These are phyloP conservation scores for Sordariomycetes sp. DNA, from an alignment of 2,329 filamentous ascomycete species.

Conservation along the genomic window DNA sequence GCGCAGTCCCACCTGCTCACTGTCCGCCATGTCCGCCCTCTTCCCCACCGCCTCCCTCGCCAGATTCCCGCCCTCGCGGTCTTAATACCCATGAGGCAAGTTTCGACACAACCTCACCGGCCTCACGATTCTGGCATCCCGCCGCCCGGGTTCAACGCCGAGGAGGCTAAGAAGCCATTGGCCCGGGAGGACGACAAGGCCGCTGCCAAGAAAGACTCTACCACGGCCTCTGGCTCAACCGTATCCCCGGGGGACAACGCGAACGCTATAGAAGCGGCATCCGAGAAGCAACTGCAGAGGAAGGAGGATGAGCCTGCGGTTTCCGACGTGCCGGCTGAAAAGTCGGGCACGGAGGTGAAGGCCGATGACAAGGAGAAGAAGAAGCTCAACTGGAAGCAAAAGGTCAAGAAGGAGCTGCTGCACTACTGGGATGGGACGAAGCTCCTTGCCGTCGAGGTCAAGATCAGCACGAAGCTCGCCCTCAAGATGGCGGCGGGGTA, in stretches of 20 bases:
- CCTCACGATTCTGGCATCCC: slow-evolving; percentile 48
- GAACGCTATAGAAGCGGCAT: slow-evolving; percentile 12
- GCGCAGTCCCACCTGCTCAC: slow-evolving; percentile 7
- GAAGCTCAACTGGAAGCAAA: slow-evolving; percentile 82
- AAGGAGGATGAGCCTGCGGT: slow-evolving; percentile 12
- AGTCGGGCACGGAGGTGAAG: slow-evolving; percentile 33
- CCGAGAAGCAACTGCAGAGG: not conserved
- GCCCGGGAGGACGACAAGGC: slow-evolving; percentile 36
- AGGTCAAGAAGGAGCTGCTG: slow-evolving; percentile 83
- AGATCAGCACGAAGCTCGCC: slow-evolving; percentile 81
- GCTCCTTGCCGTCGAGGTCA: slow-evolving; percentile 81
- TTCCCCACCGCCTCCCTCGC: slow-evolving; percentile 4
- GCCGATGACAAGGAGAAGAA: slow-evolving; percentile 53
- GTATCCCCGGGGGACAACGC: not conserved
- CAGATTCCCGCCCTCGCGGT: slow-evolving; percentile 4
- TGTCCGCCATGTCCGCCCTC: slow-evolving; percentile 7
- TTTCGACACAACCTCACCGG: slow-evolving; percentile 50
- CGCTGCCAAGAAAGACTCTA: slow-evolving; percentile 19
- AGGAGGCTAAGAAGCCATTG: slow-evolving; percentile 78
- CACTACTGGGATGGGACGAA: slow-evolving; percentile 99
- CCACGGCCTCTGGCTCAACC: not conserved
- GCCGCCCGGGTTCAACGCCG: slow-evolving; percentile 84
- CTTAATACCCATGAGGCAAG: slow-evolving; percentile 38
- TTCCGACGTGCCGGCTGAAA: slow-evolving; percentile 22
- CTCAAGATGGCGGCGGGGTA: slow-evolving; percentile 98